Base-by-base conservation (phyloP, 768 basidiomycete species). In the Trametes gibbosa region DNA sequence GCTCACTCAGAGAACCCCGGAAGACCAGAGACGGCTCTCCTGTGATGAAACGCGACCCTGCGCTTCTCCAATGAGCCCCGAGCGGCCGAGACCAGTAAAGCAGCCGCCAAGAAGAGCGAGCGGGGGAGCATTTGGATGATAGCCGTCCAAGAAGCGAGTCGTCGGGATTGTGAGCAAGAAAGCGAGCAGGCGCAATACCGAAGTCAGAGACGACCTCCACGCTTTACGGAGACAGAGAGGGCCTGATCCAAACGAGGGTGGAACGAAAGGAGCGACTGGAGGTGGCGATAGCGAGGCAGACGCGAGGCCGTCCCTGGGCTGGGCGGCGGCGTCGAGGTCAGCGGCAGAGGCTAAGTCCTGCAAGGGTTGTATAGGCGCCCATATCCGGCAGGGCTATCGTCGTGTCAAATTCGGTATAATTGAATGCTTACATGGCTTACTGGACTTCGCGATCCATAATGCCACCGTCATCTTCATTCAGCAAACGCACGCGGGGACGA, bases 231-330 rank as follows among this genome's bases (percentile, higher is more conserved):
- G 10, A 23, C 14, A 41, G 19, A 50, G 47, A 24, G 19, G n/a
- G 42, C 25, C 14, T 5, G 54, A 41, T 12, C 21, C 27, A 42
- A 49, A 41, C 17, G 46, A 48, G 48, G 29, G 19, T 40, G 47
- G 32, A 29, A 35, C 41, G 12, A 56, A 56, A 56, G 29, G 55
- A 56, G 34, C 34, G 53, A 45, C 52, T 45, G 34, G 42, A 45
- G 27, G 53, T 14, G 59, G 59, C 17, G 21, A 61, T 56, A 56
- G 41, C 50, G 53, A 51, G 59, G 59, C 37, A 39, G n/a, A 50
- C 43, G 59, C 53, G 19, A 61, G 59, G 59, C 53, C 53, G 14
- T 27, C 42, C 43, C 21, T n/a, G 29, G 51, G 41, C 39, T 49
- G 39, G 47, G 39, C 39, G 27, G 34, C 23, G 46, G 39, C 40